Evolutionary conservation across 768 basidiomycete genomes (phyloP).

Genomic region (Termitomyces sp.): DNA sequence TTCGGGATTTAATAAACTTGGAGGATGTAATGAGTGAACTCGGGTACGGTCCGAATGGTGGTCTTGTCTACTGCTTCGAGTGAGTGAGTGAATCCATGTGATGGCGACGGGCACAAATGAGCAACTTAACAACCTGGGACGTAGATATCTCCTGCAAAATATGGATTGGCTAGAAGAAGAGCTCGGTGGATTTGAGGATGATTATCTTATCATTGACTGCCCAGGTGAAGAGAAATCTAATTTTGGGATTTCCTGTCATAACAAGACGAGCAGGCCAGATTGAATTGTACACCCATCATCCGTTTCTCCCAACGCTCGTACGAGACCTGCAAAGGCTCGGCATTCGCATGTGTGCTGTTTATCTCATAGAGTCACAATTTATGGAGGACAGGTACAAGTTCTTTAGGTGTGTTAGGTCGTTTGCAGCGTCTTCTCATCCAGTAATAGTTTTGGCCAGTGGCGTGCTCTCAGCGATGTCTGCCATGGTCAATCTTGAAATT

Average conservation of each 20-base stretch:
- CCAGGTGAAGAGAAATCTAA: constrained; percentile 48
- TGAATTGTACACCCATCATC: constrained; percentile 97
- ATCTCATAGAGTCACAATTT: constrained; percentile 96
- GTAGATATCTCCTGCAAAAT: constrained; percentile 91
- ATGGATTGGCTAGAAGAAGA: constrained; percentile 99
- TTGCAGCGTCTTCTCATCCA: neutral
- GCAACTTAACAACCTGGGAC: neutral
- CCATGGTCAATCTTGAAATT: constrained; percentile 96
- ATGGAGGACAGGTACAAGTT: constrained; percentile 99
- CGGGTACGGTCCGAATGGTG: constrained; percentile 94
- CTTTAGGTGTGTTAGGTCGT: constrained; percentile 56
- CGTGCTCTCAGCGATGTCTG: constrained; percentile 96
- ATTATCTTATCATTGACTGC: constrained; percentile 91
- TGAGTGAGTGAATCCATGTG: constrained; percentile 55
- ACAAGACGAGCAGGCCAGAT: constrained; percentile 69
- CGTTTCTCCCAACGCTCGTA: constrained; percentile 90
- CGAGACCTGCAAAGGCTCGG: constrained; percentile 67
- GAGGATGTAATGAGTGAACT: constrained; percentile 97
- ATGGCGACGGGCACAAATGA: neutral
- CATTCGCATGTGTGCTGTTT: constrained; percentile 83
- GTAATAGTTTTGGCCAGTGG: constrained; percentile 45
- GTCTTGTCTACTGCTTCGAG: constrained; percentile 98
- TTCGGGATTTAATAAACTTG: constrained; percentile 84
- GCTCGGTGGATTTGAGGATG: constrained; percentile 90
- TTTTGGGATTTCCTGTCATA: neutral